Evolutionary conservation across 805 yeast genomes (phyloP), one percentile per base, ranked within the genome.

Genomic region (Candida pseudofarinosa): DNA sequence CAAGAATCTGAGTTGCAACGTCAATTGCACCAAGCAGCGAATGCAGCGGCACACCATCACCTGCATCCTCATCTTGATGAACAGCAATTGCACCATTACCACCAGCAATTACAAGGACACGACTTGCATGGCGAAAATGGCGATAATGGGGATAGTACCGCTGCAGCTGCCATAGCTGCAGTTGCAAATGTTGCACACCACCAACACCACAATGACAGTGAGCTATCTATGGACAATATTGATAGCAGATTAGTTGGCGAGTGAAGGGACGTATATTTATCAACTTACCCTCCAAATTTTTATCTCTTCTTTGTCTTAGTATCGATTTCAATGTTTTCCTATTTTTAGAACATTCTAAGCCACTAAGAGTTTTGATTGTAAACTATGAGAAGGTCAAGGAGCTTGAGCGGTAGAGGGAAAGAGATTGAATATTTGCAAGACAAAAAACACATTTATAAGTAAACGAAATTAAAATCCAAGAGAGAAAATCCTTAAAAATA

Each of bases 231-330:
- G 62, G 74, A 69, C 40, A 69, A 69, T 51, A 69, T 70, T 43
- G 76, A 70, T 49, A 64, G 70, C 47, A 57, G 76, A 33, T 58
- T 70, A 47, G 76, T 69, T 14, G 74, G 74, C 14, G 74, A 68
- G 42, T 69, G 55, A 47, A 10, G 28, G 10, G 10, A n/a, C n/a
- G n/a, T n/a, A n/a, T n/a, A n/a, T n/a, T n/a, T n/a, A n/a, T n/a
- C n/a, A n/a, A n/a, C n/a, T n/a, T n/a, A n/a, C n/a, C n/a, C n/a
- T n/a, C n/a, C n/a, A n/a, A n/a, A n/a, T n/a, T n/a, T n/a, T n/a
- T n/a, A n/a, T n/a, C n/a, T n/a, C n/a, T n/a, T n/a, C n/a, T n/a
- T n/a, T n/a, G n/a, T n/a, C n/a, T n/a, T n/a, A n/a, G n/a, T n/a
- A n/a, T n/a, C n/a, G n/a, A n/a, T n/a, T n/a, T n/a, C n/a, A n/a